Conservation (phyloP, 345 rosid genomes). For the Excoecaria cochinchinensis region DNA sequence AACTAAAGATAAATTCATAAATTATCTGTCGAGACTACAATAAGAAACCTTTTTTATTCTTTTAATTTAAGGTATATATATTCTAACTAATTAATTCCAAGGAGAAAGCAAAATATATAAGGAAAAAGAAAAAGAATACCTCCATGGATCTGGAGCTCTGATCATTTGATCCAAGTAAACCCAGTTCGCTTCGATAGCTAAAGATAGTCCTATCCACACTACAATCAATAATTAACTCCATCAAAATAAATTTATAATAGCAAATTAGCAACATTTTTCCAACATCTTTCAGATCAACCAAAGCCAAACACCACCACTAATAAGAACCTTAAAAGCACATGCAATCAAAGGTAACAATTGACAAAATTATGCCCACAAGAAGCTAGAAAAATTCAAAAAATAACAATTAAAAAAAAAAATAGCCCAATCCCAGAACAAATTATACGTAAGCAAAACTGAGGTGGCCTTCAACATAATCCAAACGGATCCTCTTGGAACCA, state of each 20-base stretch:
- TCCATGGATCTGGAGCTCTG: conserved; percentile 31
- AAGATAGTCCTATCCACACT: conserved; percentile 49
- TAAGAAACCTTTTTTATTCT: too few species aligned
- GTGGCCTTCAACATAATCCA: background rate
- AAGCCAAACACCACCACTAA: background rate
- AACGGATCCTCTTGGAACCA: background rate
- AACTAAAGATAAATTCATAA: too few species aligned
- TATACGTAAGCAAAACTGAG: background rate
- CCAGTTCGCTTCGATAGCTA: conserved; percentile 43
- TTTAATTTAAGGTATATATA: too few species aligned
- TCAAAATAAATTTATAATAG: too few species aligned
- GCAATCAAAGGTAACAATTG: background rate
- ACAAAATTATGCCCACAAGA: background rate
- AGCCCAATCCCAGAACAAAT: too few species aligned
- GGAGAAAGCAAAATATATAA: background rate
- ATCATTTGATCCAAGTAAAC: conserved; percentile 29
- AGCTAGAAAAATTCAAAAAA: background rate
- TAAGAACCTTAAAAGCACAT: too few species aligned
- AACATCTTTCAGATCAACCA: too few species aligned
- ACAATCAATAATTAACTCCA: background rate
- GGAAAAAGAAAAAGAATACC: conserved; percentile 24
- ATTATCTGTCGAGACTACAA: too few species aligned
- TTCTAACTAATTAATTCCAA: too few species aligned
- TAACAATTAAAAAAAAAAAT: background rate
- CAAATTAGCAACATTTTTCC: background rate